Base-by-base conservation (phyloP, 148 eudicot genomes). In the Rhododendron mucronatum region DNA sequence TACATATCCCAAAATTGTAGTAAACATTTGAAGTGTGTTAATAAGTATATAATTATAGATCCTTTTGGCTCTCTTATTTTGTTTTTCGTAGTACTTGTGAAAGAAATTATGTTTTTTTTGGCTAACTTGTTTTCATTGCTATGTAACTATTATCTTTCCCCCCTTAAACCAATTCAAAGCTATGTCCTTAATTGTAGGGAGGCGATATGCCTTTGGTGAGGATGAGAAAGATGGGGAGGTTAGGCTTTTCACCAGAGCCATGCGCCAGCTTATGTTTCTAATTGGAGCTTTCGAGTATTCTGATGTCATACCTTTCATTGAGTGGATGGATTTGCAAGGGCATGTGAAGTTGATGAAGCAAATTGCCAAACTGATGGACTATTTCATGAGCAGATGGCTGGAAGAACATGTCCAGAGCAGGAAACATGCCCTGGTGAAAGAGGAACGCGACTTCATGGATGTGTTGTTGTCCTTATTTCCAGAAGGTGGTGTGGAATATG, bases 391-490 rank as follows among this genome's bases (percentile, higher is more conserved):
- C 28, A 21, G 18, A 41, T 82, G 84, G 84, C 2, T 82, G 51
- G 84, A 82, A 59, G 50, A 55, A 41, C 84, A 82, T 9, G n/a
- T 57, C 30, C 47, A 82, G 73, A 82, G 73, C 7, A 57, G 73
- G 44, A 20, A 39, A 18, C 41, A 28, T 18, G 55, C 51, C 14
- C 28, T 4, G 26, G 71, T 7, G 2, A 16, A 21, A 30, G 82
- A 59, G 7, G 82, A 83, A 12, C 3, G 20, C 0, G 88, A 88
- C 74, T 86, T 87, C 61, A 59, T 89, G 80, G 83, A 87, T 65
- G 90, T 84, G 73, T 41, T 88, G 87, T 82, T 88, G 11, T 84
- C 89, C 13, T 28, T 35, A 16, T 55, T 87, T 51, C 57, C 73
- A 0, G 61, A 81, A 81, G 83, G 51, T 35, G 73, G 7, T 7